phyloP scores from a whole-genome alignment of 164 flowering plant species.

The Umbellularia californica region DNA sequence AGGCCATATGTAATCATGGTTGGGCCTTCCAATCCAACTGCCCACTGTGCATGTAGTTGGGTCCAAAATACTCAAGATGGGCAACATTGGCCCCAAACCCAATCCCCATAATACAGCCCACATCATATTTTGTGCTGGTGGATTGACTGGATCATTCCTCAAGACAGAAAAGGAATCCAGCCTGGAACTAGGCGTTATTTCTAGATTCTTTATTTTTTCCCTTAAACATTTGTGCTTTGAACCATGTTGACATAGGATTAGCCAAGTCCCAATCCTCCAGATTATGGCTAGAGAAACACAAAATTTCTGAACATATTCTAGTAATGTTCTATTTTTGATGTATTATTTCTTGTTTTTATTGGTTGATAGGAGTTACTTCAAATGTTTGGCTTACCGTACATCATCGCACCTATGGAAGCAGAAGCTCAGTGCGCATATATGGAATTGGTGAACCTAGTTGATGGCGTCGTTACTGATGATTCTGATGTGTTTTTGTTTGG shows the following conservation, averaged over 20 bases:
- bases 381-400: slow-evolving; percentile 96
- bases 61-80: too few relatives aligned
- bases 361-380: slow-evolving; percentile 74
- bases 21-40: not conserved
- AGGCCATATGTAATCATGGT: not conserved
- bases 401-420: slow-evolving; percentile 98
- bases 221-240: not conserved
- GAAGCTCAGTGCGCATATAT: slow-evolving; percentile 97
- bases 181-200: not conserved
- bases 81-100: too few relatives aligned
- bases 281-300: too few relatives aligned
- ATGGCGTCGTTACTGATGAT: slow-evolving; percentile 98
- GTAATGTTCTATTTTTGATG: not conserved
- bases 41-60: not conserved
- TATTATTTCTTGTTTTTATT: not conserved
- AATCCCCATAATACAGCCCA: not conserved
- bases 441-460: slow-evolving; percentile 80
- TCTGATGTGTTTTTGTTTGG: slow-evolving; percentile 98
- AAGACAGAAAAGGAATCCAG: not conserved
- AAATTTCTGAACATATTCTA: too few relatives aligned
- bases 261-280: not conserved
- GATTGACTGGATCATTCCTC: not conserved
- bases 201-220: not conserved
- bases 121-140: not conserved
- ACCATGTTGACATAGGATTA: not conserved